phyloP scores from a whole-genome alignment of 2,329 filamentous ascomycete species.

The Fusarium falciforme region DNA sequence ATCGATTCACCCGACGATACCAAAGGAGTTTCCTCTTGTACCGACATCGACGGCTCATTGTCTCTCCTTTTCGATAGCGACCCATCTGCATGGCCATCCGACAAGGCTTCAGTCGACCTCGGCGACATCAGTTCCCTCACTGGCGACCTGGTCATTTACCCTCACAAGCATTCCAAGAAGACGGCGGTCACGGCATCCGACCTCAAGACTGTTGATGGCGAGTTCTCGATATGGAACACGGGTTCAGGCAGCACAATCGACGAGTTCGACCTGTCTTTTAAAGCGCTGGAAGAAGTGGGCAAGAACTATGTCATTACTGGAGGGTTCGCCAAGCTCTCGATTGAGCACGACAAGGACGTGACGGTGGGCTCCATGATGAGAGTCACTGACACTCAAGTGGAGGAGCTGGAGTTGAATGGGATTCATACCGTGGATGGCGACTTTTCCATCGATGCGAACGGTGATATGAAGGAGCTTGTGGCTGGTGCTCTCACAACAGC shows the following conservation, averaged over 20 bases:
- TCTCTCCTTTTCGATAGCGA: constrained; percentile 41
- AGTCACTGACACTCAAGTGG: constrained; percentile 36
- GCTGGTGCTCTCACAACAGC: constrained; percentile 31
- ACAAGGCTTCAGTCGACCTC: constrained; percentile 40
- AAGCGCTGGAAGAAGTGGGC: constrained; percentile 34
- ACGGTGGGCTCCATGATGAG: constrained; percentile 37
- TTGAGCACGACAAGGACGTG: constrained; percentile 35
- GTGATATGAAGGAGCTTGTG: constrained; percentile 30
- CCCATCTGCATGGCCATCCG: constrained; percentile 39
- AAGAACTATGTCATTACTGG: constrained; percentile 41
- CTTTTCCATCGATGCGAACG: constrained; percentile 41
- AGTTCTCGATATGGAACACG: constrained; percentile 39
- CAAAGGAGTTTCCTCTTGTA: constrained; percentile 39
- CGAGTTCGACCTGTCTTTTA: constrained; percentile 34
- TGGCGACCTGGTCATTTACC: constrained; percentile 43
- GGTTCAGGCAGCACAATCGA: constrained; percentile 28
- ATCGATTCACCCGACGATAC: constrained; percentile 37
- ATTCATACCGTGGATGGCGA: constrained; percentile 40
- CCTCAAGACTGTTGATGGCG: constrained; percentile 38
- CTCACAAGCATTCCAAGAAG: constrained; percentile 38
- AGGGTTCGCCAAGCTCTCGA: constrained; percentile 29
- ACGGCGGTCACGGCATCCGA: constrained; percentile 35
- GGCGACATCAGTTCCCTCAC: constrained; percentile 37
- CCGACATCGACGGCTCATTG: constrained; percentile 42
- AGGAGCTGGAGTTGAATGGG: constrained; percentile 36